Evolutionary conservation across 768 basidiomycete genomes (phyloP).

Genomic region (Kwoniella dendrophila): DNA sequence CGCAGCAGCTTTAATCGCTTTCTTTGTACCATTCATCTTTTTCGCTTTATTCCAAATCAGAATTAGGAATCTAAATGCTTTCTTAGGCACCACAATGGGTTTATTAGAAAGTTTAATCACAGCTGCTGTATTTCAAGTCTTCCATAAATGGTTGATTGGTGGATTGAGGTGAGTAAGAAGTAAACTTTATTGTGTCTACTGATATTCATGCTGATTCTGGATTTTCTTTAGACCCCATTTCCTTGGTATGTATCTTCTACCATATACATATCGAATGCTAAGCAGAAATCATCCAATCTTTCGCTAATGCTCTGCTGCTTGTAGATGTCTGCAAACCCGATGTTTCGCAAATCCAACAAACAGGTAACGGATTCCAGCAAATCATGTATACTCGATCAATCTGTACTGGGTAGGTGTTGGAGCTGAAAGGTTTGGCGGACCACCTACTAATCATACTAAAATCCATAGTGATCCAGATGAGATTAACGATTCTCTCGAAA

Average conservation of each 20-base stretch:
- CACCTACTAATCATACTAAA: slow-evolving; percentile 6
- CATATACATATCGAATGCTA: slow-evolving; percentile 56
- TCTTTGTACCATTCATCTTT: slow-evolving; percentile 64
- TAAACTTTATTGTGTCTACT: neutral
- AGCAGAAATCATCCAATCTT: slow-evolving; percentile 53
- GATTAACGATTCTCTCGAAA: slow-evolving; percentile 65
- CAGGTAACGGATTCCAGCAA: slow-evolving; percentile 60
- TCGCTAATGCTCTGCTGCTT: slow-evolving; percentile 62
- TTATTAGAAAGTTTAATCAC: slow-evolving; percentile 60
- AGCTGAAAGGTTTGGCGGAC: neutral
- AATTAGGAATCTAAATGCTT: slow-evolving; percentile 59
- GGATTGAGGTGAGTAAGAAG: slow-evolving; percentile 23
- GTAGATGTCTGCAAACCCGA: slow-evolving; percentile 62
- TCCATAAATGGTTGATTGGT: slow-evolving; percentile 63
- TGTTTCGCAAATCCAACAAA: slow-evolving; percentile 48
- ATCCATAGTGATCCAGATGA: slow-evolving; percentile 59
- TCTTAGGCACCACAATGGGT: slow-evolving; percentile 63
- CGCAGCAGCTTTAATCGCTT: slow-evolving; percentile 62
- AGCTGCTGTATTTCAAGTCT: slow-evolving; percentile 61
- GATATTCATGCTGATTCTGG: neutral
- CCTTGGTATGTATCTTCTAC: slow-evolving; percentile 45
- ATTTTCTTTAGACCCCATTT: slow-evolving; percentile 22
- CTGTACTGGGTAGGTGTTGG: slow-evolving; percentile 59
- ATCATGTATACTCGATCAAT: slow-evolving; percentile 63
- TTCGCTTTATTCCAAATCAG: slow-evolving; percentile 64